Percentiles rank a stretch among this genome's conserved stretches.
Conservation (phyloP, 768 basidiomycete genomes). For the Brasilioporus rufonigricans region DNA sequence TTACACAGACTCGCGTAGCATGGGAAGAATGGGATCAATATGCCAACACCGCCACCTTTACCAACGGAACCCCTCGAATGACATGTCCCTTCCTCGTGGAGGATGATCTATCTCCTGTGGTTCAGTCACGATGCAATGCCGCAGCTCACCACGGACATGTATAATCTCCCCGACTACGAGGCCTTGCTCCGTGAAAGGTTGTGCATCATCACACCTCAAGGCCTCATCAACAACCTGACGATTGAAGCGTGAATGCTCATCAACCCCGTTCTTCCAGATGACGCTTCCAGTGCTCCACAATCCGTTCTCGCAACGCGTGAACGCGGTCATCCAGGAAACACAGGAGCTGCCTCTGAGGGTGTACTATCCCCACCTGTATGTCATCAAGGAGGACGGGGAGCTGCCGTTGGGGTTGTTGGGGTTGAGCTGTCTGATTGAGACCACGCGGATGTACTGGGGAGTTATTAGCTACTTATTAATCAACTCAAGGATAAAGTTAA, state of each 20-base stretch:
- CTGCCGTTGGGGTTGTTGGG: conserved; percentile 94
- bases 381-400: conserved; percentile 98
- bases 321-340: conserved; percentile 90
- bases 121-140: conserved; percentile 99
- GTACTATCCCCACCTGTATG: conserved; percentile 91
- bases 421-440: conserved; percentile 90
- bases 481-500: conserved; percentile 82
- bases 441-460: conserved; percentile 89
- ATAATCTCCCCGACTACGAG: conserved; percentile 85
- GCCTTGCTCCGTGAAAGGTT: conserved; percentile 94
- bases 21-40: conserved; percentile 82
- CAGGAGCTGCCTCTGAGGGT: conserved; percentile 91
- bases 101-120: conserved; percentile 97
- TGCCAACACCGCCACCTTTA: conserved; percentile 85
- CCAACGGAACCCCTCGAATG: conserved; percentile 95
- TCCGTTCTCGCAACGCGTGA: conserved; percentile 92
- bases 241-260: no score
- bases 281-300: conserved; percentile 90
- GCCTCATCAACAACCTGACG: not conserved
- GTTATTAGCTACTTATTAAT: conserved; percentile 92
- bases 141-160: conserved; percentile 90
- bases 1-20: conserved; percentile 32
- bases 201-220: not conserved
- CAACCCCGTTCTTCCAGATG: no score
- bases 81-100: conserved; percentile 94